Evolutionary conservation across 495 filamentous ascomycete genomes (phyloP).

Genomic region (Hypoxylon perforatum): DNA sequence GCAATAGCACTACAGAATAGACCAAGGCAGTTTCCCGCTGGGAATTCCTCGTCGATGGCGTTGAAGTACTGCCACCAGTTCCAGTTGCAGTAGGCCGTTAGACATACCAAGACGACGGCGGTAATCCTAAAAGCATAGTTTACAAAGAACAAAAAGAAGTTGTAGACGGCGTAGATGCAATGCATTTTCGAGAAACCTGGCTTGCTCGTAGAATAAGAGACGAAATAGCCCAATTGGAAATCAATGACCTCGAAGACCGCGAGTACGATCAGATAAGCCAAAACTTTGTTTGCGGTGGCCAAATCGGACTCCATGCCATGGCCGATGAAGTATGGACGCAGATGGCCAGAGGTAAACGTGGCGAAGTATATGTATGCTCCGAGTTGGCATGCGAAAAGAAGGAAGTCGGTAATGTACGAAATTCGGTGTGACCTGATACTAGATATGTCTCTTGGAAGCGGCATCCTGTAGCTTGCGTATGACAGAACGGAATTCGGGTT

Average conservation of each 20-base stretch:
- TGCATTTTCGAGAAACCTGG: too few species aligned
- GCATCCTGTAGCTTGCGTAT: too few species aligned
- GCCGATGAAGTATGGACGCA: slow-evolving; percentile 14
- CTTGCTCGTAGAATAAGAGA: too few species aligned
- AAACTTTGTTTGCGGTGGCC: not conserved
- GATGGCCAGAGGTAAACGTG: slow-evolving; percentile 6
- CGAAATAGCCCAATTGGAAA: too few species aligned
- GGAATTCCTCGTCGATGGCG: not conserved
- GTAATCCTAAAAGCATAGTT: not conserved
- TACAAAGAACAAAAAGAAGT: not conserved
- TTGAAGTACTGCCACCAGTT: slow-evolving; percentile 18
- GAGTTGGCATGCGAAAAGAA: not conserved
- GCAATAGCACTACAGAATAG: not conserved
- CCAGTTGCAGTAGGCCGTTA: not conserved
- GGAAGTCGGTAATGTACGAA: not conserved
- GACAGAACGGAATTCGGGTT: too few species aligned
- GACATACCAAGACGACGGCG: not conserved
- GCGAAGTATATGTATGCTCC: slow-evolving; percentile 23
- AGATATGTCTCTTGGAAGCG: too few species aligned
- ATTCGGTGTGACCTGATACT: too few species aligned
- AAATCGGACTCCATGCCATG: not conserved
- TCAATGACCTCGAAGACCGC: slow-evolving; percentile 4
- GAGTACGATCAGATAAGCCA: slow-evolving; percentile 1
- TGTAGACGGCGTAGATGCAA: too few species aligned
- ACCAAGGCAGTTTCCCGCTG: slow-evolving; percentile 6